Conservation (phyloP, 257 asterid species). For the Osmanthus fragrans region DNA sequence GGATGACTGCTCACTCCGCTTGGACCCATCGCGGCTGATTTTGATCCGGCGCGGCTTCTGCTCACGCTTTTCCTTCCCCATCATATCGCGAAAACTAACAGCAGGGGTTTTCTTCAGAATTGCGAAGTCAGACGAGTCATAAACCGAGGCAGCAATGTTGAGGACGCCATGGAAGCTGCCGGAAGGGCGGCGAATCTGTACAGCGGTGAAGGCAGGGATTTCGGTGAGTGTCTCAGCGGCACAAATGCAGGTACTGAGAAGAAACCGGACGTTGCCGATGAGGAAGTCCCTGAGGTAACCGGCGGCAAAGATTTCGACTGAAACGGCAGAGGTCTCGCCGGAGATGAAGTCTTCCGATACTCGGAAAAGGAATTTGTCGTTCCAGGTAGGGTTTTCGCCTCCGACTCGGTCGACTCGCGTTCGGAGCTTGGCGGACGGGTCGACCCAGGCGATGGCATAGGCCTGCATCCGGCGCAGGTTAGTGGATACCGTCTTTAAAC, state of each 20-base stretch:
- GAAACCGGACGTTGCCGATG: slow-evolving; percentile 75
- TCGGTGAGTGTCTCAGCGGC: slow-evolving; percentile 17
- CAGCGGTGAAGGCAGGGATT: slow-evolving; percentile 71
- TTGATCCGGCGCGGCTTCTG: slow-evolving; percentile 39
- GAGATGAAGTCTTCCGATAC: slow-evolving; percentile 62
- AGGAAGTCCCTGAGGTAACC: slow-evolving; percentile 64
- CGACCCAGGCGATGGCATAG: slow-evolving; percentile 78
- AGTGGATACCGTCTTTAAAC: slow-evolving; percentile 59
- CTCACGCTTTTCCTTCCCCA: slow-evolving; percentile 46
- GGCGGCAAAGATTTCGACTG: slow-evolving; percentile 74
- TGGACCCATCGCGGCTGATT: slow-evolving; percentile 65
- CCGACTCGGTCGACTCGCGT: slow-evolving; percentile 64
- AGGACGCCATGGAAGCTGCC: slow-evolving; percentile 83
- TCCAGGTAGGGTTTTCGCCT: slow-evolving; percentile 87
- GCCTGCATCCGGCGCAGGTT: slow-evolving; percentile 62
- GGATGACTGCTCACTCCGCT: slow-evolving; percentile 61
- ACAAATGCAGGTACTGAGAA: slow-evolving; percentile 49
- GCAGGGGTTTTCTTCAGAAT: slow-evolving; percentile 56
- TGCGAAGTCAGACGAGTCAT: slow-evolving; percentile 49
- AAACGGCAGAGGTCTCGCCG: slow-evolving; percentile 81
- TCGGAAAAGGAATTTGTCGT: slow-evolving; percentile 85
- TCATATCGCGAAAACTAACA: slow-evolving; percentile 61
- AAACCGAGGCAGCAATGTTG: slow-evolving; percentile 69
- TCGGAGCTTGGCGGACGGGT: slow-evolving; percentile 71
- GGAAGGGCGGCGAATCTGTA: slow-evolving; percentile 82